A percentile compares a stretch with the other conserved stretches of the same genome.
phyloP scores from a whole-genome alignment of 495 filamentous ascomycete species.

The Lasiosphaeriaceae sp. region DNA sequence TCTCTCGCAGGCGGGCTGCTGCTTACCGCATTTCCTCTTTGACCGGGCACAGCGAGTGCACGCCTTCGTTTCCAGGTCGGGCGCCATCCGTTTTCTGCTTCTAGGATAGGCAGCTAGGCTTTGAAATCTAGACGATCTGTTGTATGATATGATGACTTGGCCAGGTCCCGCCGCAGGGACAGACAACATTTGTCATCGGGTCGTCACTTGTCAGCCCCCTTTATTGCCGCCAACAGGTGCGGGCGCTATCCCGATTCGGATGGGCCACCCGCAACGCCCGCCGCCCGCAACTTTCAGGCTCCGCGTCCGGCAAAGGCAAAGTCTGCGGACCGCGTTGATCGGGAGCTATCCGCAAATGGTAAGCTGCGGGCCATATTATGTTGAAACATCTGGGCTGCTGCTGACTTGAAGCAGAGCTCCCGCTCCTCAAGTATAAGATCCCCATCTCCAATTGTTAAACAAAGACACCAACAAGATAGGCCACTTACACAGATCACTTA shows the following conservation, averaged over 20 bases:
- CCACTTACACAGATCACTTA: too few species aligned
- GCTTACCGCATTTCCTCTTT: conserved; percentile 22
- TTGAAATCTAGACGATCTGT: neutral
- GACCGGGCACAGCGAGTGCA: conserved; percentile 17
- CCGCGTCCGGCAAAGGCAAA: neutral
- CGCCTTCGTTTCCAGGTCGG: conserved; percentile 11
- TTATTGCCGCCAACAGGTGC: neutral
- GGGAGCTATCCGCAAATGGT: too few species aligned
- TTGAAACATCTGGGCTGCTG: too few species aligned
- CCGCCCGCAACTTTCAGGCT: neutral
- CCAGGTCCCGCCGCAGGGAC: too few species aligned
- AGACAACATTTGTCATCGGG: neutral
- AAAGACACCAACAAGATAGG: too few species aligned
- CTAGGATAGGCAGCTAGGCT: neutral
- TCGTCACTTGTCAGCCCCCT: neutral
- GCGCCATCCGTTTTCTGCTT: neutral
- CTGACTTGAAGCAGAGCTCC: too few species aligned
- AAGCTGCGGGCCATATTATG: too few species aligned
- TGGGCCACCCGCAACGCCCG: neutral
- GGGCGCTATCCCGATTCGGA: conserved; percentile 4
- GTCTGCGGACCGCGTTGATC: neutral
- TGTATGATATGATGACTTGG: too few species aligned
- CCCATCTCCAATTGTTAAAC: too few species aligned
- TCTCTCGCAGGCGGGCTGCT: conserved; percentile 14
- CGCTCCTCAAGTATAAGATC: too few species aligned